Conservation (phyloP, 306 rosid genomes). For the Clitoria ternatea region DNA sequence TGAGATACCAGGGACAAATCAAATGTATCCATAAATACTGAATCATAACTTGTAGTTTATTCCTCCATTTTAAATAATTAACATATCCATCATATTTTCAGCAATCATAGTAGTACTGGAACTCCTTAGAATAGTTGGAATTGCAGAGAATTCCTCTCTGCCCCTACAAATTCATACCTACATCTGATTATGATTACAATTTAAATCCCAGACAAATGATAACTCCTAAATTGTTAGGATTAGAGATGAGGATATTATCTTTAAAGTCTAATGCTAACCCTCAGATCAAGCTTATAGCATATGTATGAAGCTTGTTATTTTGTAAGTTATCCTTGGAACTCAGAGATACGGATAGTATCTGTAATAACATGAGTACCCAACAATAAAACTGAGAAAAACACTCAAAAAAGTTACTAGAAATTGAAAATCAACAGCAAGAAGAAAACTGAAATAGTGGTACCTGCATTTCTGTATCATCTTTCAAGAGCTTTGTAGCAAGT, state of each 20-base stretch:
- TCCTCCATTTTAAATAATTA: background rate
- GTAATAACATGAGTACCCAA: background rate
- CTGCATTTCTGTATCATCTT: conserved; percentile 54
- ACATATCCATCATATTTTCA: background rate
- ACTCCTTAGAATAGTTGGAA: background rate
- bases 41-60: background rate
- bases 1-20: background rate
- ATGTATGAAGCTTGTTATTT: background rate
- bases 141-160: background rate
- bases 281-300: background rate
- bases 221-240: background rate
- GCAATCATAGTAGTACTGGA: background rate
- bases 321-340: background rate
- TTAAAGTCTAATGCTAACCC: background rate
- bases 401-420: background rate
- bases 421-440: conserved; percentile 8
- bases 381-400: background rate
- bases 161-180: background rate
- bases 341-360: background rate
- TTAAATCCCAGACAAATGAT: background rate
- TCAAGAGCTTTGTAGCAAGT: conserved; percentile 82
- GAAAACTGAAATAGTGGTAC: conserved; percentile 34
- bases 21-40: background rate
- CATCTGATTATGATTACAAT: background rate
- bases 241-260: background rate